Base-by-base conservation (phyloP, 2,329 filamentous ascomycete species). In the Fusarium austroafricanum region DNA sequence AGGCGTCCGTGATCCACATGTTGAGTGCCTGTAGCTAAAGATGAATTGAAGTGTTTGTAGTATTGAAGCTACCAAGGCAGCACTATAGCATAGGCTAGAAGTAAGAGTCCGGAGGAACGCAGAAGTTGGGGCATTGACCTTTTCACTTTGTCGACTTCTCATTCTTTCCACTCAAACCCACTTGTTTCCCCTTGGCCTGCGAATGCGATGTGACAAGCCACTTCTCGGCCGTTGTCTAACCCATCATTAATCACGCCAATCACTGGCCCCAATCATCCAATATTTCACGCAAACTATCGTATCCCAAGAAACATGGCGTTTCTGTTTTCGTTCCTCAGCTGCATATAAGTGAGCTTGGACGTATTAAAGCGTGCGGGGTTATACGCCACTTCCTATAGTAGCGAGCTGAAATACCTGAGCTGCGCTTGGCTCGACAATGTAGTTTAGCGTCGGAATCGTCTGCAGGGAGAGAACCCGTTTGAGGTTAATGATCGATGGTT, bases 1-100 rank as follows among this genome's bases (percentile, higher is more conserved):
- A 61, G 15, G 37, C 38, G 17, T 61, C 55, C 7, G 43, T 43
- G 18, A 61, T 52, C 55, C 57, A 61, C 57, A 61, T 60, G 3
- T 20, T 43, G 20, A n/a, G 2, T 5, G n/a, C 29, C 11, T 8
- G 7, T 2, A 1, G 31, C 12, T 15, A 33, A 11, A 15, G 31
- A 33, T 7, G 12, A 15, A 33, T 15, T 33, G 6, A 15, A 6
- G 31, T 33, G 31, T 33, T 33, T 33, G 12, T 8, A 7, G 7
- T 15, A 33, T 15, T 15, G 31, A 33, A 33, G 31, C 12, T 33
- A 33, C 31, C 31, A 35, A 14, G 21, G 14, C 5, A 28, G n/a
- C 15, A 15, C 12, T 33, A 15, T 14, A 14, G 31, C 12, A 15
- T n/a, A 11, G 17, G 14, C 2, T 35, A 35, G n/a, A 53, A 35